These are phyloP conservation scores for Salisapilia sapeloensis DNA, from an alignment of 352 stramenopile genomes.

Conservation along the genomic window DNA sequence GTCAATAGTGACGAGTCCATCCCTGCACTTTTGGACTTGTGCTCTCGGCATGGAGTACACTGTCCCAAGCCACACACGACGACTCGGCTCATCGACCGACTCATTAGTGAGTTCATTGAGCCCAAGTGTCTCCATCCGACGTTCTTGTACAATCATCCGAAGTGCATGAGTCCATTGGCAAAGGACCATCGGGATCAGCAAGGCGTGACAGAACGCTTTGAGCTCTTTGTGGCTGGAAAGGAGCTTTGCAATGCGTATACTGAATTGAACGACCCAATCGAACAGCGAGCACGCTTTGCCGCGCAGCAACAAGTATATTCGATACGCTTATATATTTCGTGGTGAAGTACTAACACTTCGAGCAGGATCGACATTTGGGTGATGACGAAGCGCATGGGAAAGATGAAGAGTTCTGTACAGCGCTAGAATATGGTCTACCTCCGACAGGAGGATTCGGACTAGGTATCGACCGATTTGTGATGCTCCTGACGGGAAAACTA, in stretches of 20 bases:
- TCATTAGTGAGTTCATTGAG: slow-evolving; percentile 97
- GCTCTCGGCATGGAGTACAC: slow-evolving; percentile 79
- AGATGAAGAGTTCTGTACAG: slow-evolving; percentile 95
- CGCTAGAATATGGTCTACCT: slow-evolving; percentile 95
- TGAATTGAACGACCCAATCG: slow-evolving; percentile 96
- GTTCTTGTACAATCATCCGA: slow-evolving; percentile 97
- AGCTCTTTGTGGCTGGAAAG: slow-evolving; percentile 93
- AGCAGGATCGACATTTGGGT: slow-evolving; percentile 44
- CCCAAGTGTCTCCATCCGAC: slow-evolving; percentile 86
- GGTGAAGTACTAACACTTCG: not conserved
- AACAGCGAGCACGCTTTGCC: slow-evolving; percentile 92
- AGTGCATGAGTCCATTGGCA: slow-evolving; percentile 93
- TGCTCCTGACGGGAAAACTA: slow-evolving; percentile 96
- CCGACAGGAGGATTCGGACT: slow-evolving; percentile 95
- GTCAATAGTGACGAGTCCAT: slow-evolving; percentile 46
- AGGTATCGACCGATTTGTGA: slow-evolving; percentile 95
- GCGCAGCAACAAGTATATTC: slow-evolving; percentile 68
- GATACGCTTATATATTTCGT: not conserved
- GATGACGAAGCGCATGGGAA: slow-evolving; percentile 83
- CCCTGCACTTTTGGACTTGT: slow-evolving; percentile 65
- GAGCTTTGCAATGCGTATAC: slow-evolving; percentile 98
- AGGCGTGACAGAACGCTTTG: slow-evolving; percentile 94
- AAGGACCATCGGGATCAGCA: slow-evolving; percentile 89
- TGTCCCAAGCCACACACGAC: slow-evolving; percentile 89
- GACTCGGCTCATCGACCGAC: slow-evolving; percentile 91